Evolutionary conservation across 441 rosid genomes (phyloP).

Genomic region (Mallotus repandus): DNA sequence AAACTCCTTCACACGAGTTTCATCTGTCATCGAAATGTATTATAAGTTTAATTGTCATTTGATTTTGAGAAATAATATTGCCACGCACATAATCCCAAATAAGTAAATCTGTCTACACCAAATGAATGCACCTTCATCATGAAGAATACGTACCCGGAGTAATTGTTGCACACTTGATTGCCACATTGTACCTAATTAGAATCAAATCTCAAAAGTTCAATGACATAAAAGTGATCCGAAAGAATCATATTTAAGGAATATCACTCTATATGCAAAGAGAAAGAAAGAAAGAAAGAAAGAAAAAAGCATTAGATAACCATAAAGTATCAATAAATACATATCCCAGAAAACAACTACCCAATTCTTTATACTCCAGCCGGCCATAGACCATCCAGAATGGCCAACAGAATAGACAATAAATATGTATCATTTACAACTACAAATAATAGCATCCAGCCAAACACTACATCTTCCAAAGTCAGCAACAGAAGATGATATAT

Average conservation of each 20-base stretch:
- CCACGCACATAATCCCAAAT: not conserved
- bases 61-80: not conserved
- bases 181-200: slow-evolving; percentile 73
- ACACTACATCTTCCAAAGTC: no score
- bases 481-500: not conserved
- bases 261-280: no score
- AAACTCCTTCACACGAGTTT: slow-evolving; percentile 79
- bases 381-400: not conserved
- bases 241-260: not conserved
- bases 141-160: slow-evolving; percentile 64
- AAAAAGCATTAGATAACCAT: not conserved
- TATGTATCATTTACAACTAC: no score
- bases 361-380: not conserved
- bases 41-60: no score
- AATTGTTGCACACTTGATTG: slow-evolving; percentile 92
- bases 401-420: no score
- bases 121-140: slow-evolving; percentile 36
- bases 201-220: slow-evolving; percentile 10
- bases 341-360: not conserved
- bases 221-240: not conserved
- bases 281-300: not conserved
- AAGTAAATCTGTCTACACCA: not conserved
- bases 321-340: not conserved
- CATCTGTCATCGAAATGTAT: slow-evolving; percentile 44
- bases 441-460: no score